Base-by-base conservation (phyloP, 202 grass and related monocot genomes). In the Carex sylvatica region DNA sequence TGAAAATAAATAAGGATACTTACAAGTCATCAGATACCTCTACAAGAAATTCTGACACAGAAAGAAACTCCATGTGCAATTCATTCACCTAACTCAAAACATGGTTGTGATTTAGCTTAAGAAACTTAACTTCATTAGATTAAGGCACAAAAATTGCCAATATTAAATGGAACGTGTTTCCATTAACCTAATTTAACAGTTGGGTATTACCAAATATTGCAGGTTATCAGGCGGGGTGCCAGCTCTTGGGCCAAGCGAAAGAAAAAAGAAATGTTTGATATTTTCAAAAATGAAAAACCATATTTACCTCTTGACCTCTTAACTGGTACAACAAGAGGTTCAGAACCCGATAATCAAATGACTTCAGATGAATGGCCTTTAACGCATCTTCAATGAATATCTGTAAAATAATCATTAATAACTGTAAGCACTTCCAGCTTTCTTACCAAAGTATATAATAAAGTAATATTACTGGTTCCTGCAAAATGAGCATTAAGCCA, bases 1-100 rank as follows among this genome's bases (percentile, higher is more conserved):
- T 49, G 85, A 81, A 58, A 52, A 83, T 58, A 40, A n/a, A n/a
- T 55, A 87, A 60, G 83, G 28, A 79, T 81, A 94, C 90, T 98
- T 86, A 98, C 95, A 98, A 87, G 82, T 98, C 95, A 80, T 98
- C 95, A 85, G 89, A 93, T 90, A 98, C 80, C 87, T 98, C 95
- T 83, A 95, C 90, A 60, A 98, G 82, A 86, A 95, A 93, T 89
- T 98, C 90, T 33, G 92, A 98, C 24, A 90, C 51, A n/a, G 92
- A 95, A 69, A 98, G 82, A 83, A 98, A 98, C 30, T 98, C 92
- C 95, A 95, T 98, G 82, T 98, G 95, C 80, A 93, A 85, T 60
- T 98, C 89, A 85, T 95, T 98, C 31, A 93, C 91, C 95, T 93
- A 74, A 49, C 46, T 49, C 46, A 49, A 49, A 49, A 49, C 44